Base-by-base conservation (phyloP, 2,329 filamentous ascomycete genomes). In the Phyllosticta citrichinensis region DNA sequence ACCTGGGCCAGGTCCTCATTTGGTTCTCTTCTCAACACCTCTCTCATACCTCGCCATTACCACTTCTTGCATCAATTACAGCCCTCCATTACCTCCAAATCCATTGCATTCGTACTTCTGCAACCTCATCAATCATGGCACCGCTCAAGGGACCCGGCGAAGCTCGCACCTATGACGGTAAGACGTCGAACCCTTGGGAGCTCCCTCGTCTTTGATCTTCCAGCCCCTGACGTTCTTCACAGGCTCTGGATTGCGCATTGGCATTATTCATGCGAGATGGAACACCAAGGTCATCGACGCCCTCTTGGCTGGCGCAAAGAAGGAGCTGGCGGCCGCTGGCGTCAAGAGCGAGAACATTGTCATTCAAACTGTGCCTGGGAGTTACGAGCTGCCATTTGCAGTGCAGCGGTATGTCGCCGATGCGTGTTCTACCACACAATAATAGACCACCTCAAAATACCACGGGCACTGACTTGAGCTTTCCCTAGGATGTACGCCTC, bases 201-300 rank as follows among this genome's bases (percentile, higher is more conserved):
- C 58, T 55, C 50, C 22, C 27, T 22, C 24, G 22, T 24, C 20
- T 24, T 58, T 14, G 14, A 14, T 22, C 8, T 12, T 5, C 12
- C 25, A 22, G 14, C 40, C 14, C 17, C 59, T 61, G 55, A 99
- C 94, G 94, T 97, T 68, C 94, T 97, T 84, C 97, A 92, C 57
- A 80, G 78, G 79, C 66, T 77, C 76, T 10, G 80, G 79, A 70
- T 84, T 99, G 65, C 90, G 94, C 71, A 87, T 99, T 72, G 93
- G 89, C 72, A 97, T 99, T 72, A 84, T 99, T 62, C 94, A 97
- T 78, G 93, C 93, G 62, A 87, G 94, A 69, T 99, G 94, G 94
- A 99, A 99, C 79, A 82, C 81, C 66, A 83, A 82, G 66, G 90
- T 99, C 73, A 96, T 97, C 75, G 86, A 89, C 62, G 86, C 91